These are phyloP conservation scores for Achaetomium macrosporum DNA, from an alignment of 2,329 filamentous ascomycete species.

Conservation along the genomic window DNA sequence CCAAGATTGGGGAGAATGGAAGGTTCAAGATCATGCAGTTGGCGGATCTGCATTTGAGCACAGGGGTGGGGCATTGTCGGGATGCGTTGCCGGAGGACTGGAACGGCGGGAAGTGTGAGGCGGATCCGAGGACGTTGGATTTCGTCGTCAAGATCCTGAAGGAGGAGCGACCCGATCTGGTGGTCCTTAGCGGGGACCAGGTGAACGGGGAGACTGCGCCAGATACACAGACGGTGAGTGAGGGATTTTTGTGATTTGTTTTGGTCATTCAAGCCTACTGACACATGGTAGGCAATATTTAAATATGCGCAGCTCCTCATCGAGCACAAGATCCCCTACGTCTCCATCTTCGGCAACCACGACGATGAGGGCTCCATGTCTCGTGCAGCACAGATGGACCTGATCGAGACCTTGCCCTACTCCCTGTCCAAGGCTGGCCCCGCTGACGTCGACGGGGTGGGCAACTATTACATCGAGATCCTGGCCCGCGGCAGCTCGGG, in stretches of 20 bases:
- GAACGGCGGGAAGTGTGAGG: constrained; percentile 75
- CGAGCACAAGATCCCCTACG: constrained; percentile 81
- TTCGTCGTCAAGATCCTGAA: constrained; percentile 81
- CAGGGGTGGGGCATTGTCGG: constrained; percentile 77
- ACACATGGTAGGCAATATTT: constrained; percentile 65
- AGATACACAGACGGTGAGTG: constrained; percentile 74
- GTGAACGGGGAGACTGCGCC: constrained; percentile 90
- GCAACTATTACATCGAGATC: constrained; percentile 92
- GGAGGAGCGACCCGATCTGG: constrained; percentile 88
- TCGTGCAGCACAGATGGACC: constrained; percentile 72
- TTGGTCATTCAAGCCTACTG: background rate
- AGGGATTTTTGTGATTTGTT: background rate
- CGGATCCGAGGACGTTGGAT: constrained; percentile 84
- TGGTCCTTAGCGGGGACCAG: constrained; percentile 88
- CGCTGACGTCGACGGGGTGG: constrained; percentile 77
- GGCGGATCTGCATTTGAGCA: constrained; percentile 90
- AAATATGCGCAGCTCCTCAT: constrained; percentile 84
- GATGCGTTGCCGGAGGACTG: constrained; percentile 73
- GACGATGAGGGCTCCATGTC: constrained; percentile 84
- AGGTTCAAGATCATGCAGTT: constrained; percentile 97
- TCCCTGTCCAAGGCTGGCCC: constrained; percentile 83
- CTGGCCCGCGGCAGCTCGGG: constrained; percentile 71
- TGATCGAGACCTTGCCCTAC: constrained; percentile 82
- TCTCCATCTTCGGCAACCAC: constrained; percentile 94
- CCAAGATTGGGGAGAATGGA: constrained; percentile 78